Base-by-base conservation (phyloP, 2,329 filamentous ascomycete genomes). In the Arachnopeziza araneosa region DNA sequence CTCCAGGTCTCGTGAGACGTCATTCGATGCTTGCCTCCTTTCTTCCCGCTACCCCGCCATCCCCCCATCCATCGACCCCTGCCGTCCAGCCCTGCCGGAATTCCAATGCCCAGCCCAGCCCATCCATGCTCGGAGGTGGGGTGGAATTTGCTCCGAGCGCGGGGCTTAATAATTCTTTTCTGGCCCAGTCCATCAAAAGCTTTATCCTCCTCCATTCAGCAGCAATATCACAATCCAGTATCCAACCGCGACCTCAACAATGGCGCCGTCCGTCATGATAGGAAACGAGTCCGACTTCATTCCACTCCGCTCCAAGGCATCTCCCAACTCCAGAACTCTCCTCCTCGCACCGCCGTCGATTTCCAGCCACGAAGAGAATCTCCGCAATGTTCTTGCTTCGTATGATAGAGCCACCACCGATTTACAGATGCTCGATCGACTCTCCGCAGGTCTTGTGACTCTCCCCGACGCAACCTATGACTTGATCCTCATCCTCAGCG, bases 361-460 rank as follows among this genome's bases (percentile, higher is more conserved):
- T 69, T 88, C 95, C 67, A 85, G 91, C 58, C 89, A 96, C 75
- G 90, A 93, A 67, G 87, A 91, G 67, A 86, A 86, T 69, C 82
- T 98, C 66, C 83, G 85, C 65, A 78, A 79, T 66, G 80, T 95
- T 63, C 84, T 96, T 70, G 80, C 85, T 61, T 79, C 85, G 60
- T 86, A 91, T 77, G 86, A 95, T 74, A 88, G 91, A 71, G 78
- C 82, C 64, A 79, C 83, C 52, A 93, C 92, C 63, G 95, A 99
- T 72, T 81, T 99, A 57, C 95, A 98, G 75, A 99, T 99, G 95
- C 89, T 99, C 63, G 95, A 99, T 77, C 91, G 95, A 56, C 83
- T 99, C 50, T 86, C 90, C 1, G 84, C 90, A 44, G 91, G 91
- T 63, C 80, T 96, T 48, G 90, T 95, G 60, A 79, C 86, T 8